Evolutionary conservation across 2,329 filamentous ascomycete genomes (phyloP).

Genomic region (Aspergillus persii): DNA sequence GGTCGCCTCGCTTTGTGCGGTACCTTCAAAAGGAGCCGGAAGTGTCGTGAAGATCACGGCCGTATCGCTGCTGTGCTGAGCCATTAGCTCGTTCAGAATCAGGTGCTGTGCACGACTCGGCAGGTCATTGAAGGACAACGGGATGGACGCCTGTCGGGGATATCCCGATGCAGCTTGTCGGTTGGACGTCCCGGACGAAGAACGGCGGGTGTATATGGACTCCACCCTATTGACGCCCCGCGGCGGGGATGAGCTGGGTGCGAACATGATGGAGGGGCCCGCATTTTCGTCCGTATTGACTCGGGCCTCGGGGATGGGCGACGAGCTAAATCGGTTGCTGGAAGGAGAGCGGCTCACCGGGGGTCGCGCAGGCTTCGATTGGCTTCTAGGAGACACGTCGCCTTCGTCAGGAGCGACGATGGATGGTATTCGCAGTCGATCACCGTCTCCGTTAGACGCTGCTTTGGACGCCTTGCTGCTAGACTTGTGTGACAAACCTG

Average conservation of each 20-base stretch:
- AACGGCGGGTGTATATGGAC: conserved; percentile 40
- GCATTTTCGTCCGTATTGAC: conserved; percentile 64
- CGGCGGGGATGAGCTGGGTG: conserved; percentile 44
- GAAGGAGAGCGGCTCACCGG: conserved; percentile 30
- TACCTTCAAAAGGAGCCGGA: conserved; percentile 76
- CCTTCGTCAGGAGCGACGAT: conserved; percentile 25
- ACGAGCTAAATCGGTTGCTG: conserved; percentile 62
- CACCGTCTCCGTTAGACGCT: conserved; percentile 5
- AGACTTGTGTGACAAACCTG: background rate
- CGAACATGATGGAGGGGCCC: conserved; percentile 74
- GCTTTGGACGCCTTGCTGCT: conserved; percentile 2
- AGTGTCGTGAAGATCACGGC: conserved; percentile 81
- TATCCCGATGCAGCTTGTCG: conserved; percentile 44
- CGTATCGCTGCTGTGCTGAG: conserved; percentile 64
- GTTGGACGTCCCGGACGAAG: conserved; percentile 20
- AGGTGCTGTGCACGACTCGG: conserved; percentile 81
- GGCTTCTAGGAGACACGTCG: conserved; percentile 20
- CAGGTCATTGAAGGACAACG: conserved; percentile 81
- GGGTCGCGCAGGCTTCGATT: conserved; percentile 22
- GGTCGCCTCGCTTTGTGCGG: conserved; percentile 65
- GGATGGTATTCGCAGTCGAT: conserved; percentile 20
- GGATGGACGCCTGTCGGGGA: conserved; percentile 60
- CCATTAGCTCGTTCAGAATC: conserved; percentile 82
- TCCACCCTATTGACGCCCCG: conserved; percentile 27
- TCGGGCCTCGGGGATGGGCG: conserved; percentile 67